Evolutionary conservation across 2,329 filamentous ascomycete species (phyloP), one percentile per base, ranked within the genome.

Genomic region (Cercospora sp.): DNA sequence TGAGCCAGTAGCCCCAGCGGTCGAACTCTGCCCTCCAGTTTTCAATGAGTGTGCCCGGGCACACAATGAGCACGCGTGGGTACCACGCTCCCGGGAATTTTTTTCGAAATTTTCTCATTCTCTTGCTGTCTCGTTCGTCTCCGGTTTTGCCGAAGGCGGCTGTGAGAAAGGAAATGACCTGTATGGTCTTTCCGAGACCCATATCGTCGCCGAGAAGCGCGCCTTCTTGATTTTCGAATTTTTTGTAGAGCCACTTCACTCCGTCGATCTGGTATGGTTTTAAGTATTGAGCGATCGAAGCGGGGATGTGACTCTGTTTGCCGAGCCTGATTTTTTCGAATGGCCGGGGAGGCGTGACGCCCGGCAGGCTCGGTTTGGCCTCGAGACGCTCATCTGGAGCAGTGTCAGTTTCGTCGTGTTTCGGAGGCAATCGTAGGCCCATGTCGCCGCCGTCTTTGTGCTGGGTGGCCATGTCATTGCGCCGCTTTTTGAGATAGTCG

Each of bases 161-260:
- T 0, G 93, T 92, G 24, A 99, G 83, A 72, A 99, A 98, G 0
- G 94, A 91, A 66, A 93, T 95, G 28, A 99, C 92, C 79, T 99
- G 95, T 2, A 99, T 92, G 0, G 95, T 99, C 80, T 99, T 99
- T 0, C 95, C 95, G 34, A 99, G 81, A 21, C 95, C 95, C 95
- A 99, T 99, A 76, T 99, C 95, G 77, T 99, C 95, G 3, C 94
- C 94, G 0, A 99, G 85, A 24, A 99, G 91, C 1, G 91, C 93
- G 0, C 95, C 95, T 73, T 90, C 90, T 76, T 99, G 95, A 72
- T 92, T 94, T 3, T 97, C 90, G 77, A 98, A 98, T 24, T 92
- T 86, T 68, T 92, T 87, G 77, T 98, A 94, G 7, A 99, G 84
- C 75, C 97, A 98, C 34, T 87, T 85, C 13, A 91, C 92, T 5